Evolutionary conservation across 2,329 filamentous ascomycete species (phyloP).

Genomic region (Blastomyces percursus): DNA sequence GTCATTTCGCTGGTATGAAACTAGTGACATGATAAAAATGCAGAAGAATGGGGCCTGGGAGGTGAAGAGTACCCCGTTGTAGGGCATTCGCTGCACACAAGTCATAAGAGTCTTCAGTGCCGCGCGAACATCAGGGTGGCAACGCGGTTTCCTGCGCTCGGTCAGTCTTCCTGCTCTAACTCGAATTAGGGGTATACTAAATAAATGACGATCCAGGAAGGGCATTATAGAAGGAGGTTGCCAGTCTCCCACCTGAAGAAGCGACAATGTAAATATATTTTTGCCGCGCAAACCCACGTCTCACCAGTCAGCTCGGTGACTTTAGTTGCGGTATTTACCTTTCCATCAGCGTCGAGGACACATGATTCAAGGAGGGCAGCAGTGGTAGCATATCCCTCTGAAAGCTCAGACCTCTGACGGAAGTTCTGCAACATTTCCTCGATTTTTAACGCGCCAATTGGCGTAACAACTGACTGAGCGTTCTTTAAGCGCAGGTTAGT

Average conservation of each 20-base stretch:
- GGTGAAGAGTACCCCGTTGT: slow-evolving; percentile 9
- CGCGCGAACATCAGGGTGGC: slow-evolving; percentile 9
- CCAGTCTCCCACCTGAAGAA: slow-evolving; percentile 8
- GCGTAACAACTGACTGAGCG: slow-evolving; percentile 3
- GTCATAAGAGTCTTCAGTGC: slow-evolving; percentile 3
- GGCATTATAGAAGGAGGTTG: background rate
- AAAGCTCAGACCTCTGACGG: slow-evolving; percentile 12
- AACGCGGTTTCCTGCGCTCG: slow-evolving; percentile 9
- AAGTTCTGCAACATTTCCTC: slow-evolving; percentile 7
- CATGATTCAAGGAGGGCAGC: slow-evolving; percentile 11
- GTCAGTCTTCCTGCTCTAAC: background rate
- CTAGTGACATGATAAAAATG: slow-evolving; percentile 9
- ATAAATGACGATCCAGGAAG: background rate
- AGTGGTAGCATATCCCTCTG: slow-evolving; percentile 5
- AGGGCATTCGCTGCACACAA: slow-evolving; percentile 9
- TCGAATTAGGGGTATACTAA: background rate
- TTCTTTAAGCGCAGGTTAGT: background rate
- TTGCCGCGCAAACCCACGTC: slow-evolving; percentile 10
- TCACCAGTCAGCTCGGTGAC: slow-evolving; percentile 12
- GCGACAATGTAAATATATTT: slow-evolving; percentile 14
- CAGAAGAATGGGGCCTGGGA: slow-evolving; percentile 11
- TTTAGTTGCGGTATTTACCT: slow-evolving; percentile 8
- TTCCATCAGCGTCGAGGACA: slow-evolving; percentile 9
- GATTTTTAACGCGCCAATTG: slow-evolving; percentile 7
- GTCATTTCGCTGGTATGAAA: slow-evolving; percentile 7